Evolutionary conservation across 257 asterid genomes (phyloP), one percentile per base, ranked within the genome.

Genomic region (Nicotiana obtusifolia): DNA sequence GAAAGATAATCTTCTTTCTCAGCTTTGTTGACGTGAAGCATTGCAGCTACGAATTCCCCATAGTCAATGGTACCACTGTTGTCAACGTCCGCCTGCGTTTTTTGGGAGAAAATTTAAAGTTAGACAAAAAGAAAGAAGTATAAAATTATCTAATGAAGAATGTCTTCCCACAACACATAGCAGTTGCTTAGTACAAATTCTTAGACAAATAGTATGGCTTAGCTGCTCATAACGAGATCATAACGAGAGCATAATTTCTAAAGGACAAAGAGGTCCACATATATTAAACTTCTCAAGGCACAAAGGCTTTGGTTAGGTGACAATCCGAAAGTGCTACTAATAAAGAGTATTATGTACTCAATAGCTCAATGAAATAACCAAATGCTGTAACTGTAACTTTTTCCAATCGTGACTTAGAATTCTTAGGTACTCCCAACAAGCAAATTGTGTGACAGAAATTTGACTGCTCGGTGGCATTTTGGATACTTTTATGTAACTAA

Each of bases 1-100:
- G 81, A 73, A 41, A 85, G 73, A 85, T 64, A 81, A 81, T 85
- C 88, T 52, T 83, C 88, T 20, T 85, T 85, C 59, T 80, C 78
- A 17, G 81, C 61, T 65, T 85, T 85, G 81, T 82, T 83, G 52
- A 82, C 14, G 47, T 82, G 84, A 81, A 82, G 69, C 78, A 80
- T 85, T 62, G 88, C 82, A 37, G 84, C 88, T 71, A 85, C 56
- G 80, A 85, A 85, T 83, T 82, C 88, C 44, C 84, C 86, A 64
- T 82, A 85, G 80, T 85, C 88, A 37, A 85, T 82, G 3, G 88
- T 80, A 28, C 88, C 88, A 76, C 77, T 85, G 57, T 82, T 80
- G 77, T 85, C 86, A 64, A 82, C 69, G 19, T 82, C 88, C 52
- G 84, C 88, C 88, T 85, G 86, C 56, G 44, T 37, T 41, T 65